Evolutionary conservation across 2,329 filamentous ascomycete species (phyloP).

Genomic region (Exserohilum turcica): DNA sequence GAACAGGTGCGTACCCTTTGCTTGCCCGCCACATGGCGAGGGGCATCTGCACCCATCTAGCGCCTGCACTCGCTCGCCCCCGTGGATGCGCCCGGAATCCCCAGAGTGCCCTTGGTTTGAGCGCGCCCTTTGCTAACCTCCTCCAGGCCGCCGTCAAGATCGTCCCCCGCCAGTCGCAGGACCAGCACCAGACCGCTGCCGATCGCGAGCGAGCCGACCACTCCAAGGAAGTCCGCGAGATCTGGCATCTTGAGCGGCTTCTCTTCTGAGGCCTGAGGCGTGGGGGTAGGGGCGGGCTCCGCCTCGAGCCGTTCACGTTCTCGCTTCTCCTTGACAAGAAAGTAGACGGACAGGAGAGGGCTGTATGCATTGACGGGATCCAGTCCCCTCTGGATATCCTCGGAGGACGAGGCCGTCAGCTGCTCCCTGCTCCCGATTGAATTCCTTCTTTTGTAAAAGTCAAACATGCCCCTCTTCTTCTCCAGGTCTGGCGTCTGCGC

Average conservation of each 20-base stretch:
- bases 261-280: constrained; percentile 63
- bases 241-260: too few species aligned
- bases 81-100: neutral
- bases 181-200: constrained; percentile 74
- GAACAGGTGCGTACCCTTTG: constrained; percentile 71
- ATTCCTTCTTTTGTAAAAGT: constrained; percentile 95
- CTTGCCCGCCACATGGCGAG: neutral
- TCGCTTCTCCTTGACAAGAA: constrained; percentile 92
- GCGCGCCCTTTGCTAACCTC: constrained; percentile 11
- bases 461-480: constrained; percentile 93
- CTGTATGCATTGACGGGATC: constrained; percentile 94
- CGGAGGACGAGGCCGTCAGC: constrained; percentile 78
- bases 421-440: constrained; percentile 89
- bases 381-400: constrained; percentile 78
- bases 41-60: neutral
- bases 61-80: neutral
- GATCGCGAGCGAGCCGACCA: constrained; percentile 90
- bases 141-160: constrained; percentile 92
- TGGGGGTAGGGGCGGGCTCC: constrained; percentile 63
- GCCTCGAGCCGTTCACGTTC: constrained; percentile 71
- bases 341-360: constrained; percentile 91
- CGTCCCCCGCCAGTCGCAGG: constrained; percentile 85
- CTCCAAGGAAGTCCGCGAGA: constrained; percentile 94
- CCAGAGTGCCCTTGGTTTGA: neutral
- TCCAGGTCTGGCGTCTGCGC: constrained; percentile 61